These are phyloP conservation scores for Boletus subparvulus DNA, from an alignment of 768 basidiomycete species.

Conservation along the genomic window DNA sequence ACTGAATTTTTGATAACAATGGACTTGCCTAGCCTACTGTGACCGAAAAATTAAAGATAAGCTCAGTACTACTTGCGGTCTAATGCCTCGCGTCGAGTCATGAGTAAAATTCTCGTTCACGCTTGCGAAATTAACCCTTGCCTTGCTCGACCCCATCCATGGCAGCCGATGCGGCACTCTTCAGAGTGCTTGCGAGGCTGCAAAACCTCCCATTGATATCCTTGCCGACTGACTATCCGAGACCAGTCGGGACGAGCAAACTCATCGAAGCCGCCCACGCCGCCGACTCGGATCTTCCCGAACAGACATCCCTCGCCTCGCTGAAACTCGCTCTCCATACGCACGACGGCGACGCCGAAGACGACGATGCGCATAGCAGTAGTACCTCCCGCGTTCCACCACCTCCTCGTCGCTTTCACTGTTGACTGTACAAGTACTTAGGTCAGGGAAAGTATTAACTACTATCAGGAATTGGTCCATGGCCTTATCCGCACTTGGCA, in stretches of 20 bases:
- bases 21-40: too few species aligned
- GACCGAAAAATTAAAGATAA: not conserved
- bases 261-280: constrained; percentile 83
- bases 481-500: too few species aligned
- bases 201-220: constrained; percentile 86
- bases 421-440: too few species aligned
- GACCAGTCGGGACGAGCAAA: constrained; percentile 68
- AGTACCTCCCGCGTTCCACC: constrained; percentile 90
- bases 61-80: not conserved
- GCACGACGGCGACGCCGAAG: constrained; percentile 50
- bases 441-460: too few species aligned
- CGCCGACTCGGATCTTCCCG: constrained; percentile 68
- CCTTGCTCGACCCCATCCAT: constrained; percentile 14
- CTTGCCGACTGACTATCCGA: constrained; percentile 93
- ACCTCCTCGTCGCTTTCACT: constrained; percentile 88
- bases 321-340: constrained; percentile 78
- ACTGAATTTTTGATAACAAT: too few species aligned
- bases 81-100: constrained; percentile 5
- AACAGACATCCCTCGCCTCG: constrained; percentile 72
- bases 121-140: not conserved
- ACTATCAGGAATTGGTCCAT: too few species aligned
- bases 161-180: constrained; percentile 34
- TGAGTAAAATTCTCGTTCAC: not conserved
- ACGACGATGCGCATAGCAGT: constrained; percentile 48
- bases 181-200: constrained; percentile 61